phyloP scores from a whole-genome alignment of 129 eudicot species.

The Flaveria sonorensis region DNA sequence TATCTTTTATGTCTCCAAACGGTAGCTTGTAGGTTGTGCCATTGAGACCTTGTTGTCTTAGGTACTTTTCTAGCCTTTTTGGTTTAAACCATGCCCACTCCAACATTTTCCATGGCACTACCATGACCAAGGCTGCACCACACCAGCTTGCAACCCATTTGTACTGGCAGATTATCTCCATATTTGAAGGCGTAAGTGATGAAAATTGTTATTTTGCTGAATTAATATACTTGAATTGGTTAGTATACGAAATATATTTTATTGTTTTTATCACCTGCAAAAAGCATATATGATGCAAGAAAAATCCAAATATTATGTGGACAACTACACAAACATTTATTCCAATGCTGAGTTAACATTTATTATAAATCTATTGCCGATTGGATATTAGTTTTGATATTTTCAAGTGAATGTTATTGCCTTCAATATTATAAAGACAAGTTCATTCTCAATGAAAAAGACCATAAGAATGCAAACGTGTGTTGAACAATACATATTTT shows the following conservation, averaged over 20 bases:
- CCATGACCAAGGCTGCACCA: constrained; percentile 29
- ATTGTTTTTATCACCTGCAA: constrained; percentile 23
- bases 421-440: too few species aligned
- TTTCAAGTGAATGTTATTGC: too few species aligned
- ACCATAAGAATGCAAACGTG: too few species aligned
- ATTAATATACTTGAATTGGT: neutral
- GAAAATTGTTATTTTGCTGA: neutral
- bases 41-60: constrained; percentile 32
- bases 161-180: constrained; percentile 28
- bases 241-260: neutral
- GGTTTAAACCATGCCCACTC: constrained; percentile 40
- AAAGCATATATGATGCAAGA: neutral
- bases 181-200: neutral
- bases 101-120: constrained; percentile 36
- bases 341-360: neutral
- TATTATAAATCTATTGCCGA: neutral
- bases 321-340: constrained; percentile 9
- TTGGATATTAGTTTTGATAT: neutral
- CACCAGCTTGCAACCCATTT: constrained; percentile 33
- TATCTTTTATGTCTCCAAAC: constrained; percentile 42
- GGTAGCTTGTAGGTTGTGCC: constrained; percentile 37
- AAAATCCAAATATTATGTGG: constrained; percentile 18
- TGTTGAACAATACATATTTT: too few species aligned
- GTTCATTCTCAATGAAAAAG: too few species aligned
- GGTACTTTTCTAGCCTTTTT: constrained; percentile 36